These are phyloP conservation scores for Russula lepida DNA, from an alignment of 768 basidiomycete genomes.

Conservation along the genomic window DNA sequence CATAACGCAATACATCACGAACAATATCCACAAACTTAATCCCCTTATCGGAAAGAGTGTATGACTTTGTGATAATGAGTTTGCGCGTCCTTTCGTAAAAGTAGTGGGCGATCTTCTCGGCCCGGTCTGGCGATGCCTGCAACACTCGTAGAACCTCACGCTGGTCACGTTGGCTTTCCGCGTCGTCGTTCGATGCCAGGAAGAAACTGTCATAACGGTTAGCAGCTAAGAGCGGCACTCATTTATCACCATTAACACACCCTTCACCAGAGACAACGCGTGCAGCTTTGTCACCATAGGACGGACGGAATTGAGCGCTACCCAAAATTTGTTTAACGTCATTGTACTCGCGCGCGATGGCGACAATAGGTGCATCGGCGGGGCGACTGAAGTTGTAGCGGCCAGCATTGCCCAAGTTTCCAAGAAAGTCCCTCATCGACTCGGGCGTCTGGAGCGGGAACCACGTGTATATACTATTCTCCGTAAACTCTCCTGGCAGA, in stretches of 20 bases:
- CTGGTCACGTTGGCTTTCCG: conserved; percentile 36
- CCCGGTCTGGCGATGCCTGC: conserved; percentile 37
- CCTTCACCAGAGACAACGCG: conserved; percentile 52
- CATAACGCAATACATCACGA: conserved; percentile 52
- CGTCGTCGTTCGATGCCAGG: conserved; percentile 39
- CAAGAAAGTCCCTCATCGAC: conserved; percentile 52
- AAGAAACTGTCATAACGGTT: conserved; percentile 46
- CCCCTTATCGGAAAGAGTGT: conserved; percentile 46
- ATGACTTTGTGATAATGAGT: conserved; percentile 48
- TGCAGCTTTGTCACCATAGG: conserved; percentile 43
- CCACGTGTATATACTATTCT: conserved; percentile 71
- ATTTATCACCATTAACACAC: conserved; percentile 31
- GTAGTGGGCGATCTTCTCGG: conserved; percentile 45
- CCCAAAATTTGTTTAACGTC: conserved; percentile 47
- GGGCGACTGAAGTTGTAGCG: conserved; percentile 54
- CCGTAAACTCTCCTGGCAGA: conserved; percentile 58
- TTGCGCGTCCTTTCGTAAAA: conserved; percentile 60
- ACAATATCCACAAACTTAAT: conserved; percentile 55
- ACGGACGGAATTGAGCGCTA: conserved; percentile 38
- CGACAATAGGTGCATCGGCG: conserved; percentile 21
- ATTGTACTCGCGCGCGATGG: conserved; percentile 38
- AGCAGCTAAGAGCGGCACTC: not conserved
- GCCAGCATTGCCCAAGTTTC: conserved; percentile 43
- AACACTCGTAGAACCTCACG: conserved; percentile 41
- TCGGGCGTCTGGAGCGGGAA: conserved; percentile 83